Conservation (phyloP, 228 moss, liverwort and hornwort genomes). For the Sphagnum fallax region DNA sequence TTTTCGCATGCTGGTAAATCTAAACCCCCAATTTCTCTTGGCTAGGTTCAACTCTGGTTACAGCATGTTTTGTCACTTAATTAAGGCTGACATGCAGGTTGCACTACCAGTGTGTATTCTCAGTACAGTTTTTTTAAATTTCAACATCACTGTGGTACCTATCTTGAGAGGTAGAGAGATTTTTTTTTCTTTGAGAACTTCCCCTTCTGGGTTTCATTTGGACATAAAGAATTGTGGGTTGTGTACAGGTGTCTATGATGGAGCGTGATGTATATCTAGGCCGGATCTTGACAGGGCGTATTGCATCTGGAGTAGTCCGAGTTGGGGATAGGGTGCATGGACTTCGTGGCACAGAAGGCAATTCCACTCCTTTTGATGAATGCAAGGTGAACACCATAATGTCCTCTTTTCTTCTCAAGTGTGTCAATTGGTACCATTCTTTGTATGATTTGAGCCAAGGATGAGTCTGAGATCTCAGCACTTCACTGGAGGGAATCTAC, state of each 20-base stretch:
- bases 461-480: no score
- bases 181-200: no score
- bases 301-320: constrained; percentile 77
- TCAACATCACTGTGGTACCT: no score
- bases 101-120: no score
- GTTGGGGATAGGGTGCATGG: constrained; percentile 91
- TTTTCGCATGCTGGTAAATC: constrained; percentile 68
- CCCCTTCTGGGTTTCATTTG: no score
- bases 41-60: neutral
- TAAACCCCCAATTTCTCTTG: neutral
- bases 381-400: constrained; percentile 50
- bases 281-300: constrained; percentile 82
- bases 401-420: neutral
- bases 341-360: constrained; percentile 41
- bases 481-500: no score
- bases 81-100: neutral
- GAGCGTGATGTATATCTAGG: constrained; percentile 93
- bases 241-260: constrained; percentile 83
- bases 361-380: constrained; percentile 53
- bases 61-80: neutral
- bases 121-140: no score
- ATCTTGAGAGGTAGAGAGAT: no score
- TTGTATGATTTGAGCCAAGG: no score
- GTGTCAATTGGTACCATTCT: neutral
- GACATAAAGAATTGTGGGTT: no score